Conservation (phyloP, 805 yeast genomes). For the Kuraishia cidri region DNA sequence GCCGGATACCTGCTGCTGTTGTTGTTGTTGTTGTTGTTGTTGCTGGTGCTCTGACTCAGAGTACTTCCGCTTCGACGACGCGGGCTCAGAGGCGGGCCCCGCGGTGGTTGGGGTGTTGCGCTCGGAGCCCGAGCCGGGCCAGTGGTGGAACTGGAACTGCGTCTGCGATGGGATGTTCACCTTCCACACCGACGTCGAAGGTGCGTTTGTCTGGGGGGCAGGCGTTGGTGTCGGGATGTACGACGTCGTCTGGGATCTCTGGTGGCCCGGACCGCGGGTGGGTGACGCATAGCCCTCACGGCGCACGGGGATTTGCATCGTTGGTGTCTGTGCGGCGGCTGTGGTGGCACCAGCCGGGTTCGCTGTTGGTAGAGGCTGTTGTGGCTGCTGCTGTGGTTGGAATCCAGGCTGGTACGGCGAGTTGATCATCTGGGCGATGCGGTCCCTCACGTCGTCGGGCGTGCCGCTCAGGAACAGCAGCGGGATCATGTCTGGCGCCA, state of each 20-base stretch:
- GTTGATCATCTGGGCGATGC: conserved; percentile 7
- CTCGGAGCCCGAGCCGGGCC: conserved; percentile 19
- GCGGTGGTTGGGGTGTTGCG: conserved; percentile 2
- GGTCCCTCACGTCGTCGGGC: conserved; percentile 7
- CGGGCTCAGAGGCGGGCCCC: neutral
- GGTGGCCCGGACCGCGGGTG: conserved; percentile 9
- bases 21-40: conserved; percentile 2
- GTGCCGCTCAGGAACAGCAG: conserved; percentile 10
- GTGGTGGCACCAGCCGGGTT: neutral
- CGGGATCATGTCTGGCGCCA: conserved; percentile 16
- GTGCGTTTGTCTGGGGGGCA: conserved; percentile 8
- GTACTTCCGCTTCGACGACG: neutral
- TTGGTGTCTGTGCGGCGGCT: neutral
- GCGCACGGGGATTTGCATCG: no score
- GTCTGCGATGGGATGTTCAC: conserved; percentile 20
- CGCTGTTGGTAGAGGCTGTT: neutral
- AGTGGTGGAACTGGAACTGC: conserved; percentile 24
- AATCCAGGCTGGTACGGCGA: no score
- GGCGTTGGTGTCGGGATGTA: conserved; percentile 4
- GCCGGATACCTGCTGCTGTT: neutral
- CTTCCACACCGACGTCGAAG: conserved; percentile 23
- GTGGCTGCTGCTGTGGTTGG: no score
- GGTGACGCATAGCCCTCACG: no score
- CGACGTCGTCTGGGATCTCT: conserved; percentile 16
- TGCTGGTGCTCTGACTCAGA: conserved; percentile 2